Conservation (phyloP, 73 alveolate genomes). For the Effrenium voratum region DNA sequence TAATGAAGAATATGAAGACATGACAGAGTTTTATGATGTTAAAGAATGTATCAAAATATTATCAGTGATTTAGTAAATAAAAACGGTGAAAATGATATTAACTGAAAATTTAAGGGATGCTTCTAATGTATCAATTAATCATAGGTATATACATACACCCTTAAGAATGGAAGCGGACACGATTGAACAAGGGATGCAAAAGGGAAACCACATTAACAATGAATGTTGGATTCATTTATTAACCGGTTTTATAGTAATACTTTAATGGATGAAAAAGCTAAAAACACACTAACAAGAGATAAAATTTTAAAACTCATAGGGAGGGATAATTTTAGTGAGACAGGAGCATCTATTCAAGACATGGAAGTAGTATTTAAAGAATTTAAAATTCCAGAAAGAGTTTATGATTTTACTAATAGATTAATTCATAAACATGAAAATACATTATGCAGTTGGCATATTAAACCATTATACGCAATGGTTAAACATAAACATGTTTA, state of each 20-base stretch:
- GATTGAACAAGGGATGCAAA: not conserved
- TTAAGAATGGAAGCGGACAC: not conserved
- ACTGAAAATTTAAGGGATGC: conserved; percentile 27
- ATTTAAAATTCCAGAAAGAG: not conserved
- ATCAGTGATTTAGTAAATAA: not conserved
- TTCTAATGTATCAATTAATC: conserved; percentile 13
- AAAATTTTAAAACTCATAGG: not conserved
- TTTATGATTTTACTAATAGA: not conserved
- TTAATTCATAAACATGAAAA: not conserved
- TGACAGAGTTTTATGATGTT: not conserved
- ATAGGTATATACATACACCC: not conserved
- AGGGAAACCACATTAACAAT: not conserved
- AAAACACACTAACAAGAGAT: not conserved
- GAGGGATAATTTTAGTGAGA: not conserved
- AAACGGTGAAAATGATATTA: not conserved
- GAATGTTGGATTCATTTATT: not conserved
- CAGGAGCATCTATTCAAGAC: conserved; percentile 6
- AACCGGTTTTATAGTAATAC: not conserved
- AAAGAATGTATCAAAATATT: not conserved
- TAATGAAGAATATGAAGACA: no score
- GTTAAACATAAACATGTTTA: conserved; percentile 14
- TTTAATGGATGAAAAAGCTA: not conserved
- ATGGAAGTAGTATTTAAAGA: conserved; percentile 7
- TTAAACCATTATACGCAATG: conserved; percentile 15
- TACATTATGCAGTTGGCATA: not conserved